Base-by-base conservation (phyloP, 2,329 filamentous ascomycete genomes). In the Neobulgaria alba region DNA sequence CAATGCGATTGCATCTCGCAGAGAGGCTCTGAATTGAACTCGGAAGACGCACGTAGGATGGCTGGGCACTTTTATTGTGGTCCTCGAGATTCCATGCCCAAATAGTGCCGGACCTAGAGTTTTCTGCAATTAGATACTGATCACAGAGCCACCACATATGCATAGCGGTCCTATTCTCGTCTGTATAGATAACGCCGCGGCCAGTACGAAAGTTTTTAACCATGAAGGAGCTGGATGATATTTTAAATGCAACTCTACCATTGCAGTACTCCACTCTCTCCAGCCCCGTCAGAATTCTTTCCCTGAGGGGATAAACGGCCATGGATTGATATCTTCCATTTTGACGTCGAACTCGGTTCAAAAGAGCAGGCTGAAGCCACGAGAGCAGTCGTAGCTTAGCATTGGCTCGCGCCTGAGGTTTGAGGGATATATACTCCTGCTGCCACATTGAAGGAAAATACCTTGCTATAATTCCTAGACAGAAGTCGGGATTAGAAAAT, bases 251-350 rank as follows among this genome's bases (percentile, higher is more conserved):
- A 26, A 56, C 26, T 26, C 45, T 49, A 10, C 50, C 52, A 33
- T 51, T 50, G n/a, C 43, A 48, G 26, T 53, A 54, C 31, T 48
- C 42, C n/a, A n/a, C n/a, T 20, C 36, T 20, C 14, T 38, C 20
- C 34, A 29, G 21, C 9, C 32, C 10, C 18, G 10, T n/a, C 3
- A 12, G n/a, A 7, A 26, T 10, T n/a, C 10, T 9, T 8, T 26
- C 20, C 15, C 26, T 19, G 8, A 29, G 5, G n/a, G 33, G 23
- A 30, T 36, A 39, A 12, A 38, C 39, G 4, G 40, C 21, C 12
- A 41, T 43, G 5, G 41, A 43, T n/a, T 38, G 20, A 14, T 42
- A 43, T 9, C 34, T 17, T 10, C 47, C 44, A 15, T 35, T 36
- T 17, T 31, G 33, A 20, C 47, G 34, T 21, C 36, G 30, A 26